Conservation (phyloP, 495 filamentous ascomycete genomes). For the Podospora pseudocomata region DNA sequence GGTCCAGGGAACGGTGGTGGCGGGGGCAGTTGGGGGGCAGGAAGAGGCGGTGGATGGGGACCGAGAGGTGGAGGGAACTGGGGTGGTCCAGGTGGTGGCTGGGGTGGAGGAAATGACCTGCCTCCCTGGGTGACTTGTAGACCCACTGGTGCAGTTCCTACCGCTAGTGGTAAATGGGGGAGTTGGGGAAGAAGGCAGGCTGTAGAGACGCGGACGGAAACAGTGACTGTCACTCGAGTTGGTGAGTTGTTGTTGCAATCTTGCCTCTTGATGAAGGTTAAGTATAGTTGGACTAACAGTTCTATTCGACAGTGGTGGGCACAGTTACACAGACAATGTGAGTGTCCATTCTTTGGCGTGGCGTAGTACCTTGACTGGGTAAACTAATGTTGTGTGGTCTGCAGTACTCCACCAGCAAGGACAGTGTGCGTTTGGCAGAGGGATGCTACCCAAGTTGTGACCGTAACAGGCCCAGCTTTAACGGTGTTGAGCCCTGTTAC, state of each 20-base stretch:
- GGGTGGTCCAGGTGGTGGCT: neutral
- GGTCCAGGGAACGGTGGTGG: neutral
- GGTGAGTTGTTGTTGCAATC: neutral
- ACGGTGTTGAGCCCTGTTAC: neutral
- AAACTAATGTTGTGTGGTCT: neutral
- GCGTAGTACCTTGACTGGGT: no score
- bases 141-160: neutral
- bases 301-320: neutral
- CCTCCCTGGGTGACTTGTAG: conserved; percentile 1
- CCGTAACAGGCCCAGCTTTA: neutral
- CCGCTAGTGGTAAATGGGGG: neutral
- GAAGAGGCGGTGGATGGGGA: neutral
- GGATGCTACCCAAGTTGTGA: neutral
- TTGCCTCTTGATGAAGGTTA: neutral
- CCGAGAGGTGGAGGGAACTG: neutral
- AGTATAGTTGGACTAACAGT: neutral
- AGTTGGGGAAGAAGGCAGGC: neutral
- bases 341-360: neutral
- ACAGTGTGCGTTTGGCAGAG: neutral
- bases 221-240: neutral
- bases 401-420: neutral
- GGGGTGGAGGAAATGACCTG: neutral
- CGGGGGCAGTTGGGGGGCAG: neutral
- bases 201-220: neutral
- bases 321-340: neutral